Evolutionary conservation across 192 early-diverging fungal species (phyloP).

Genomic region (Neocallimastix lanati): DNA sequence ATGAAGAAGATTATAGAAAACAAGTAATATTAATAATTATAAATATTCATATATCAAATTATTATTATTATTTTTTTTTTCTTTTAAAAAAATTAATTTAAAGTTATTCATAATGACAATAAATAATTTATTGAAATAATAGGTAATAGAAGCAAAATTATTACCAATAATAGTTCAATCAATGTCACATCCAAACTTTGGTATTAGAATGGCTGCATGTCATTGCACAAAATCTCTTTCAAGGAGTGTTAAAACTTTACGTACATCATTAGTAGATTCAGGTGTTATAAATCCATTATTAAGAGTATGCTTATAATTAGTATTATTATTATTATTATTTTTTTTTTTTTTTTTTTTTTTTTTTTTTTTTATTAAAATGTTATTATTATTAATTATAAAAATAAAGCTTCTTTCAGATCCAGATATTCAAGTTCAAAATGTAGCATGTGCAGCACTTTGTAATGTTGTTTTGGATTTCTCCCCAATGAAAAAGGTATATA

Average conservation of each 20-base stretch:
- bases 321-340: no score
- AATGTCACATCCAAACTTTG: slow-evolving; percentile 29
- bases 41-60: no score
- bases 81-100: no score
- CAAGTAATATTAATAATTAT: slow-evolving; percentile 18
- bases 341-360: no score
- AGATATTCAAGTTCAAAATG: background rate
- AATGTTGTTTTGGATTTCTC: slow-evolving; percentile 74
- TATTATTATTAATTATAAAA: background rate
- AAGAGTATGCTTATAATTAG: slow-evolving; percentile 10
- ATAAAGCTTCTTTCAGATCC: background rate
- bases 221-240: slow-evolving; percentile 59
- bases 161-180: slow-evolving; percentile 48
- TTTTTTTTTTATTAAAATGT: no score
- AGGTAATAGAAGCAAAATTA: slow-evolving; percentile 57
- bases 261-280: slow-evolving; percentile 63
- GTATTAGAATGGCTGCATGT: slow-evolving; percentile 56
- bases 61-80: no score
- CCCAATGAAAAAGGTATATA: slow-evolving; percentile 37
- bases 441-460: slow-evolving; percentile 58
- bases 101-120: no score
- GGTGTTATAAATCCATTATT: slow-evolving; percentile 50
- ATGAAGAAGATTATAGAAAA: slow-evolving; percentile 52
- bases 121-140: background rate
- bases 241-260: slow-evolving; percentile 49